Percentiles rank a stretch among this genome's conserved stretches.
Conservation (phyloP, 2,329 filamentous ascomycete species). For the Apiospora aurea region DNA sequence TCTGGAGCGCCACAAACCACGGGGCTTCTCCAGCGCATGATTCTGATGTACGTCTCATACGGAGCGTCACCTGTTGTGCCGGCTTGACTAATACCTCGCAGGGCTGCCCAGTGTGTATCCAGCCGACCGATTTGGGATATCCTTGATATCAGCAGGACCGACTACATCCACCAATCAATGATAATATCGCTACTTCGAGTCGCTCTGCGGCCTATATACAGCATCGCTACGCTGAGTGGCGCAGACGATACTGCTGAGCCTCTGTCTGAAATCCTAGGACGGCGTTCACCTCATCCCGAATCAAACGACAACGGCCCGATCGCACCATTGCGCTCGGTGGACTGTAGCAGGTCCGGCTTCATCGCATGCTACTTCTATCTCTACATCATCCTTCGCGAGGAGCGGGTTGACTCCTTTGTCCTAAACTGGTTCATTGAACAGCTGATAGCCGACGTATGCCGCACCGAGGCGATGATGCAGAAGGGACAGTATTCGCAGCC, state of each 20-base stretch:
- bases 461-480: conserved; percentile 48
- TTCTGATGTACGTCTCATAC: conserved; percentile 46
- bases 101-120: conserved; percentile 50
- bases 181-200: conserved; percentile 54
- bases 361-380: conserved; percentile 57
- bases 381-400: conserved; percentile 52
- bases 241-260: conserved; percentile 36
- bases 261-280: conserved; percentile 39
- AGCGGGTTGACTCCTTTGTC: conserved; percentile 50
- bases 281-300: conserved; percentile 35
- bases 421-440: conserved; percentile 55
- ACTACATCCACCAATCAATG: conserved; percentile 52
- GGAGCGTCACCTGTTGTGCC: not conserved
- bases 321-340: conserved; percentile 37
- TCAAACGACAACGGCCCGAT: conserved; percentile 31
- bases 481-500: conserved; percentile 50
- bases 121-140: conserved; percentile 47
- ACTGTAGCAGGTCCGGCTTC: conserved; percentile 52
- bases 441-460: conserved; percentile 51
- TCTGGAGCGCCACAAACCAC: conserved; percentile 38
- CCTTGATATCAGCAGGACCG: conserved; percentile 46
- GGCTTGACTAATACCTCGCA: conserved; percentile 33
- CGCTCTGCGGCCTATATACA: conserved; percentile 50
- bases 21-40: conserved; percentile 51
- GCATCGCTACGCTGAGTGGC: conserved; percentile 38